A percentile compares a stretch with the other conserved stretches of the same genome.
phyloP scores from a whole-genome alignment of 83 land plant genomes.

The Thuja plicata region DNA sequence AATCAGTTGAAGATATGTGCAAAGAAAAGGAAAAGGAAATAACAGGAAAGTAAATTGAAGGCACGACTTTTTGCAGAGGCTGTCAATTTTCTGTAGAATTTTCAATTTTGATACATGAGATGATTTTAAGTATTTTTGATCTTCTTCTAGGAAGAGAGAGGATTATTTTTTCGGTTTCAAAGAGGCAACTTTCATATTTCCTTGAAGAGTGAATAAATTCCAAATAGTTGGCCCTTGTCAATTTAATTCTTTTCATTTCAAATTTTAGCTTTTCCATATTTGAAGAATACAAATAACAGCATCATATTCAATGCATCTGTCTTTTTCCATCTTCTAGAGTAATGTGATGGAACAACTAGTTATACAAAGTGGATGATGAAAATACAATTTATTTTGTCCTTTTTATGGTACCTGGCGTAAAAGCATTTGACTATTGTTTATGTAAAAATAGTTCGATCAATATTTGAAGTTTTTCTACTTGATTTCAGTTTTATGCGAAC shows the following conservation, averaged over 20 bases:
- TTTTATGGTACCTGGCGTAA: too few species aligned
- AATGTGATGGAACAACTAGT: too few species aligned
- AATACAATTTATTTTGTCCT: too few species aligned
- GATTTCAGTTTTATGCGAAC: too few species aligned
- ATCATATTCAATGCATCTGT: neutral
- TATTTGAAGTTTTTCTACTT: neutral
- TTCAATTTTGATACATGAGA: neutral
- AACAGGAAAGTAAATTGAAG: conserved; percentile 24
- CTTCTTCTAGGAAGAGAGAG: neutral
- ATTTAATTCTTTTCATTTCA: neutral
- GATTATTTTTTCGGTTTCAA: neutral
- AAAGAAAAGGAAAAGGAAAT: conserved; percentile 93
- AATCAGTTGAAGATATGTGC: conserved; percentile 91
- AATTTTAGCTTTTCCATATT: neutral
- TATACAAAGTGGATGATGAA: too few species aligned
- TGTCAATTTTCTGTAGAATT: neutral
- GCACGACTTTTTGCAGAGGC: neutral
- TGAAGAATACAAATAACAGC: neutral
- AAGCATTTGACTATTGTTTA: neutral
- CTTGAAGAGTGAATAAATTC: neutral
- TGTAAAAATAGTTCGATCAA: neutral
- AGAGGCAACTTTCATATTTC: neutral
- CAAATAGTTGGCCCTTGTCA: neutral
- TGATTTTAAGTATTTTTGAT: neutral
- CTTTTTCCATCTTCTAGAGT: too few species aligned